Evolutionary conservation across 169 alveolate genomes (phyloP), one percentile per base, ranked within the genome.

Genomic region (Amoebophrya sp.): DNA sequence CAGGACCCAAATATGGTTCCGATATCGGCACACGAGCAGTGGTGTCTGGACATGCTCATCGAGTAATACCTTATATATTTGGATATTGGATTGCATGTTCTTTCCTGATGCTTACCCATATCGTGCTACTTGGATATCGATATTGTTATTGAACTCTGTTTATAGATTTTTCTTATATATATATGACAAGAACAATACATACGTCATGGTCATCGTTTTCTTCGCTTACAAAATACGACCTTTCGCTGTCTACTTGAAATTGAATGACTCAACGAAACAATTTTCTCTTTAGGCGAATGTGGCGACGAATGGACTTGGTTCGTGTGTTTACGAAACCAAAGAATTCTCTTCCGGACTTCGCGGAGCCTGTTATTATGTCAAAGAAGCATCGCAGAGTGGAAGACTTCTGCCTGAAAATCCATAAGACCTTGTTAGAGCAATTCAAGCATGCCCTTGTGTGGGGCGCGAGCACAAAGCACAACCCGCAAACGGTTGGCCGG

Each of bases 281-380:
- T n/a, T n/a, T n/a, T n/a, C n/a, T n/a, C n/a, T 89, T 89, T 78
- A 99, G 98, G 93, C 96, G 96, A 89, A 98, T 98, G 65, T 98
- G 99, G 99, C 97, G 97, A 93, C 96, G 98, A 91, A 93, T 98
- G 89, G 99, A 98, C 94, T 94, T 98, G n/a, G 96, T 98, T 90
- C 96, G 99, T 90, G 96, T 98, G 24, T 98, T 98, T 95, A 98
- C 99, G 24, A 98, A 98, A 94, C 99, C 99, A 29, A 98, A 97
- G 94, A 99, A 26, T 0, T 12, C 12, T 18, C 18, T 6, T 36
- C 89, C 89, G 24, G 89, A 33, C n/a, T 93, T 89, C 93, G 65
- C 40, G 47, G 95, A 92, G 10, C 95, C 95, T 0, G 93, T 93
- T 40, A 89, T 91, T 40, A 34, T 26, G 33, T 3, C 53, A 91